Evolutionary conservation across 2,329 filamentous ascomycete species (phyloP).

Genomic region (Aspergillus transmontanensis): DNA sequence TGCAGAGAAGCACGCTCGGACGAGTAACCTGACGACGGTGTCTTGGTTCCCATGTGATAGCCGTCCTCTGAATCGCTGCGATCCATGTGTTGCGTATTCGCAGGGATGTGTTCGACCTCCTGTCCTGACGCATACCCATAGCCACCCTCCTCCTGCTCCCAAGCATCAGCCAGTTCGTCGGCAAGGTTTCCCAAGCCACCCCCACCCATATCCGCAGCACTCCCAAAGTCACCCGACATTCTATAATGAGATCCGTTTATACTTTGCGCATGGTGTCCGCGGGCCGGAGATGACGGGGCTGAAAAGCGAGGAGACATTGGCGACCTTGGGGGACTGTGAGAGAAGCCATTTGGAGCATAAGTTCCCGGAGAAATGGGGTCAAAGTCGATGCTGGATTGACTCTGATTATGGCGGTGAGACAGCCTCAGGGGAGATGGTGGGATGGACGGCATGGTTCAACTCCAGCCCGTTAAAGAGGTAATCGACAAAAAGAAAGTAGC

Average conservation of each 20-base stretch:
- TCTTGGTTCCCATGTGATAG: slow-evolving; percentile 31
- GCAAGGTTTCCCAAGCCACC: slow-evolving; percentile 63
- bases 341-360: slow-evolving; percentile 34
- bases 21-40: slow-evolving; percentile 27
- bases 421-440: slow-evolving; percentile 40
- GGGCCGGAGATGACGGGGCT: slow-evolving; percentile 42
- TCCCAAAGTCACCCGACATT: slow-evolving; percentile 44
- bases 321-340: slow-evolving; percentile 34
- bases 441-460: slow-evolving; percentile 29
- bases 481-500: neutral
- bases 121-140: slow-evolving; percentile 46
- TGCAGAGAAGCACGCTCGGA: slow-evolving; percentile 33
- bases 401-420: slow-evolving; percentile 38
- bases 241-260: slow-evolving; percentile 37
- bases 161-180: slow-evolving; percentile 65
- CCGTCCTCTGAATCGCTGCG: slow-evolving; percentile 35
- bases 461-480: neutral
- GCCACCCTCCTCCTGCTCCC: slow-evolving; percentile 54
- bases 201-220: slow-evolving; percentile 35
- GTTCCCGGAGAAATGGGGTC: slow-evolving; percentile 38
- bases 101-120: slow-evolving; percentile 30
- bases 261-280: slow-evolving; percentile 38
- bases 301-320: slow-evolving; percentile 41
- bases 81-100: slow-evolving; percentile 33
- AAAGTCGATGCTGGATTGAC: slow-evolving; percentile 39